phyloP scores from a whole-genome alignment of 2,329 filamentous ascomycete genomes.

The Aureobasidium sp. region DNA sequence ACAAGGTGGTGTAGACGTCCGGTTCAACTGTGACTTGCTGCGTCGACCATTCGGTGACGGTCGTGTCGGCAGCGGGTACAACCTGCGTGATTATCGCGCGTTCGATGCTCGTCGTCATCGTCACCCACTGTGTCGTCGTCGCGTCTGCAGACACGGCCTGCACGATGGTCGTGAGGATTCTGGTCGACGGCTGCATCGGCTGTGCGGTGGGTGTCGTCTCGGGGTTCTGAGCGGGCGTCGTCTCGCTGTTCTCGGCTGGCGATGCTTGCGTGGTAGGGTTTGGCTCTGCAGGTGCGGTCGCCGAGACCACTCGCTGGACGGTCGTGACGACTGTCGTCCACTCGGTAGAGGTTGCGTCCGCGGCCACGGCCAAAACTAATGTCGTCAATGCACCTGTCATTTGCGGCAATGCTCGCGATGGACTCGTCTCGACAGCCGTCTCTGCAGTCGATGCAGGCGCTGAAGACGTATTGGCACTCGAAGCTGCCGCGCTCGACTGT shows the following conservation, averaged over 20 bases:
- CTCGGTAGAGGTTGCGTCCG: neutral
- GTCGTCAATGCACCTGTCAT: neutral
- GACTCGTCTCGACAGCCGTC: neutral
- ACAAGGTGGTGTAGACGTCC: neutral
- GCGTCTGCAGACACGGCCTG: neutral
- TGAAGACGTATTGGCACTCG: neutral
- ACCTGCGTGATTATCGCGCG: neutral
- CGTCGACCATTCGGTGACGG: conserved; percentile 1
- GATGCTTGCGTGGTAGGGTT: neutral
- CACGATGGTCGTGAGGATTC: neutral
- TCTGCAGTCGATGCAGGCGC: conserved; percentile 12
- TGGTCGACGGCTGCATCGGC: neutral
- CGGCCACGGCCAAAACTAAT: neutral
- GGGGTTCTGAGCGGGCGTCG: neutral
- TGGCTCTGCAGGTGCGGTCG: neutral
- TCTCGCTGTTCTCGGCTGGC: neutral
- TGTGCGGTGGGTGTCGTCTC: neutral
- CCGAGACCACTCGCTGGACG: neutral
- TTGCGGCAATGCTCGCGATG: neutral
- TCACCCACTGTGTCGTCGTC: conserved; percentile 1
- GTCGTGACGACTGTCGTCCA: neutral
- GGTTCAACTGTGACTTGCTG: neutral
- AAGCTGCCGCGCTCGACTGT: neutral
- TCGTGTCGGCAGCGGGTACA: neutral
- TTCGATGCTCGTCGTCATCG: conserved; percentile 4